Evolutionary conservation across 1,284 basidiomycete genomes (phyloP), one percentile per base, ranked within the genome.

Genomic region (Boletus semigastroideus): DNA sequence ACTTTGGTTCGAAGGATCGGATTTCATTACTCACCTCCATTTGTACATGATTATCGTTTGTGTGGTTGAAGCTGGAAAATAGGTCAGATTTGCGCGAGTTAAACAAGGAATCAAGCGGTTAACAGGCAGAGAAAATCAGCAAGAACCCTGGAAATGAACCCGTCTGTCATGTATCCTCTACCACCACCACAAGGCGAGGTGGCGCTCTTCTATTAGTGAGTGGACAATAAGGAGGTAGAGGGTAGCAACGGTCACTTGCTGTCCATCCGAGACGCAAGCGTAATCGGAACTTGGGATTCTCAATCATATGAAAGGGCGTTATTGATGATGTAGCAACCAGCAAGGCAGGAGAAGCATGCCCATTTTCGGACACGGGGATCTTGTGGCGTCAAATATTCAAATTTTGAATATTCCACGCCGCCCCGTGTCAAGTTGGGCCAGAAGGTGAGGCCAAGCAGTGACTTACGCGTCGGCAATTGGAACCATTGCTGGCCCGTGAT

Each of bases 391-490:
- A 46, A 33, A 33, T 25, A 43, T 39, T 43, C 44, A 38, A 53
- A n/a, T n/a, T n/a, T n/a, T n/a, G n/a, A n/a, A n/a, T n/a, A n/a
- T n/a, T n/a, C n/a, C n/a, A n/a, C n/a, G n/a, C n/a, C 38, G 33
- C 30, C 45, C 51, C 51, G 30, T 51, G 48, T 46, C 42, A 48
- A 39, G 34, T 51, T 33, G 28, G 46, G 41, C 38, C 20, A 43
- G 22, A 54, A 36, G 41, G 39, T 20, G 30, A 51, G 12, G 31
- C 8, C 8, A 38, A 12, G n/a, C 17, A 28, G 13, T 16, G 22
- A 79, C 89, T 71, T 66, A 92, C 82, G 85, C 79, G 70, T 96
- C 94, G 27, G 93, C 92, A 54, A 95, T 81, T 1, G 94, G 93
- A 13, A 94, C 91, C 81, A 98, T 89, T 1, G 89, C 82, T 19